Evolutionary conservation across 495 filamentous ascomycete genomes (phyloP).

Genomic region (Xylona heveae): DNA sequence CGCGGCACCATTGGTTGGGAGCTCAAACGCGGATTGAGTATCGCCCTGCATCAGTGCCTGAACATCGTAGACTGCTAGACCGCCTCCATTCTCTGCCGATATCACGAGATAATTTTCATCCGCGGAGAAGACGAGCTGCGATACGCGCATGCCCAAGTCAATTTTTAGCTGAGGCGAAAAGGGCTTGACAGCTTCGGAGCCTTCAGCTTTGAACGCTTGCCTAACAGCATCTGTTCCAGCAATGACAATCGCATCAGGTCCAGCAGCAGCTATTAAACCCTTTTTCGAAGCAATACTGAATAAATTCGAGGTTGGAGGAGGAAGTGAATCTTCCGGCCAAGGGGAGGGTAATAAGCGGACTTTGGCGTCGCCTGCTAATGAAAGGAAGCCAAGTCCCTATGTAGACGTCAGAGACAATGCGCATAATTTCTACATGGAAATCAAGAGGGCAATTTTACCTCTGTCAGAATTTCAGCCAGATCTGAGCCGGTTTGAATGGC

Average conservation of each 20-base stretch:
- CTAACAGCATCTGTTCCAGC: conserved; percentile 59
- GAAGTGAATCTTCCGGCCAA: conserved; percentile 54
- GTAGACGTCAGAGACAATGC: conserved; percentile 1
- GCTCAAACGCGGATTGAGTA: conserved; percentile 44
- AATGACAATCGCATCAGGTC: conserved; percentile 56
- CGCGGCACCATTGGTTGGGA: conserved; percentile 51
- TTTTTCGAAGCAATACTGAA: conserved; percentile 61
- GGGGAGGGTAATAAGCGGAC: conserved; percentile 55
- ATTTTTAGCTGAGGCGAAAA: conserved; percentile 60
- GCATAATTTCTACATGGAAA: conserved; percentile 7
- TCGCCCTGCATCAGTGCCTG: conserved; percentile 38
- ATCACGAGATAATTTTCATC: conserved; percentile 69
- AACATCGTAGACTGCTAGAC: conserved; percentile 65
- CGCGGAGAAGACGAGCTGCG: conserved; percentile 74
- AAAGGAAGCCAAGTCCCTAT: conserved; percentile 65
- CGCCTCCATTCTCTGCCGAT: conserved; percentile 61
- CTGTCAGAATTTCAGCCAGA: conserved; percentile 37
- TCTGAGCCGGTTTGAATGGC: conserved; percentile 32
- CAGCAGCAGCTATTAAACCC: conserved; percentile 72
- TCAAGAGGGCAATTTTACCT: conserved; percentile 15
- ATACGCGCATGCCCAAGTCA: conserved; percentile 49
- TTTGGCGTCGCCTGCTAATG: conserved; percentile 60
- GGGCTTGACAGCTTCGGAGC: conserved; percentile 35
- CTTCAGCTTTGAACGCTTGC: conserved; percentile 37
- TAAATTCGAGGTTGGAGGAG: conserved; percentile 65